These are phyloP conservation scores for Amaranthus tricolor DNA, from an alignment of 179 eudicot genomes.

Conservation along the genomic window DNA sequence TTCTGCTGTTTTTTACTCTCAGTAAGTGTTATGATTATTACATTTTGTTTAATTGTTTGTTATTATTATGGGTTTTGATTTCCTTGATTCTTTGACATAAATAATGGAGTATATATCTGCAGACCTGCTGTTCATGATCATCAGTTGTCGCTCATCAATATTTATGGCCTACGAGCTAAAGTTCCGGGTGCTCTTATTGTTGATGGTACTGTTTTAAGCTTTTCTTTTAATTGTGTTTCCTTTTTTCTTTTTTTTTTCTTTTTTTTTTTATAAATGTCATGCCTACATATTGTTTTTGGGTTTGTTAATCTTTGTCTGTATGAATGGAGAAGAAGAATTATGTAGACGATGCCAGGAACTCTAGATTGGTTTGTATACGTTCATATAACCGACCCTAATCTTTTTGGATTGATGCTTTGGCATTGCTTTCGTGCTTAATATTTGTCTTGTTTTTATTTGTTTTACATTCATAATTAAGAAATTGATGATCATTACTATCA, in stretches of 20 bases:
- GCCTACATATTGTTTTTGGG: too few relatives aligned
- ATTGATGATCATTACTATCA: too few relatives aligned
- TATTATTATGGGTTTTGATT: not conserved
- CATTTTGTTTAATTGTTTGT: not conserved
- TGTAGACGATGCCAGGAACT: too few relatives aligned
- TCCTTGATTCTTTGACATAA: not conserved
- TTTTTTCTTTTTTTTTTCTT: not conserved
- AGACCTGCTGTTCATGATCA: conserved; percentile 43
- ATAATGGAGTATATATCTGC: conserved; percentile 28
- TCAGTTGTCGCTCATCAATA: conserved; percentile 58
- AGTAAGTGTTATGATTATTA: not conserved
- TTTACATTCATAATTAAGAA: too few relatives aligned
- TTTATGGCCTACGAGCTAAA: conserved; percentile 60
- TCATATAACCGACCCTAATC: too few relatives aligned
- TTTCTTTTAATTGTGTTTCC: not conserved
- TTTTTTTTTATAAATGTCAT: not conserved
- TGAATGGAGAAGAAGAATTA: too few relatives aligned
- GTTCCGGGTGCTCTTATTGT: conserved; percentile 79
- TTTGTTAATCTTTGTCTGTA: too few relatives aligned
- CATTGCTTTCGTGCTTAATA: too few relatives aligned
- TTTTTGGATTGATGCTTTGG: too few relatives aligned
- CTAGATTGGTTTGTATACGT: too few relatives aligned
- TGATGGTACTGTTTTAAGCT: conserved; percentile 48
- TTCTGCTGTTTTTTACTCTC: not conserved
- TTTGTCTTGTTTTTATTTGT: too few relatives aligned